Base-by-base conservation (phyloP, 371 early-diverging fungal genomes). In the Rhizopus sp. region DNA sequence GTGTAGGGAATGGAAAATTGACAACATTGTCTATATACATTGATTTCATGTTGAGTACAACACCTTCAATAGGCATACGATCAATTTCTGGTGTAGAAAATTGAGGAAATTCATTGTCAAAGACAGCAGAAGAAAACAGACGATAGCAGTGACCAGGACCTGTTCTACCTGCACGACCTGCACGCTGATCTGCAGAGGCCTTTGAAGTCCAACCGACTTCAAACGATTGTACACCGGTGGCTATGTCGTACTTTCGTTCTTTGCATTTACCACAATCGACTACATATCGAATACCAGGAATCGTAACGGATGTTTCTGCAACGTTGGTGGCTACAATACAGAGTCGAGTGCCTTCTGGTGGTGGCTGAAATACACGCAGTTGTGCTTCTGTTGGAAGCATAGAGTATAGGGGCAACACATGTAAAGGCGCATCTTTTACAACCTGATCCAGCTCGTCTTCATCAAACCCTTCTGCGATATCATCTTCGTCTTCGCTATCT, bases 291-390 rank as follows among this genome's bases (percentile, higher is more conserved):
- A 99, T 89, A 31, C 91, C 90, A 13, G 97, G 97, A 46, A 99
- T 99, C 3, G 99, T 99, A 16, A 99, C 85, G 13, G 96, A 95
- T 0, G 99, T 99, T 77, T 99, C 99, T 5, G 99, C 99, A 8
- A 99, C 96, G 69, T 99, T 99, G 30, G 99, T 99, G 7, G 98
- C 95, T 33, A 99, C 82, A 8, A 99, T 96, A 64, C 93, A 92
- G 32, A 97, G 78, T 13, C 99, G 87, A n/a, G 89, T 82, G 38
- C 95, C 96, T 23, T 86, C 83, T 5, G 97, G 97, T 32, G 92
- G 90, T 8, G 86, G 79, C 51, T 92, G 82, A 75, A 98, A 98
- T 1, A 97, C 93, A 39, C 87, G 82, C 67, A 94, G 73, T 70
- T 98, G 96, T 32, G 91, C 89, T 40, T 89, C 88, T 0, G 93